phyloP scores from a whole-genome alignment of 2,329 filamentous ascomycete genomes.

The Penicillium hesseltinei region DNA sequence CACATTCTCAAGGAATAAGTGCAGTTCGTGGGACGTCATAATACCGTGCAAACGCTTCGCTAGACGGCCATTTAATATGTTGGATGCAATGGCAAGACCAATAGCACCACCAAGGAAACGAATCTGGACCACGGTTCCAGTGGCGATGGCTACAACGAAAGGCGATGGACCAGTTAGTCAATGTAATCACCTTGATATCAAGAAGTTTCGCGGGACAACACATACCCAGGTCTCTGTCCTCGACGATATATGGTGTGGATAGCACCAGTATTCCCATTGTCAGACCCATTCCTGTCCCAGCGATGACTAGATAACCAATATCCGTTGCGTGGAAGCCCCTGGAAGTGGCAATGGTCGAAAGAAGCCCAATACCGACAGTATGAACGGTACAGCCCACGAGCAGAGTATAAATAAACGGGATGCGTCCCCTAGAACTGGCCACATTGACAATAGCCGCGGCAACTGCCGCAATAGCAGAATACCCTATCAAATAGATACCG shows the following conservation, averaged over 20 bases:
- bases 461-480: constrained; percentile 25
- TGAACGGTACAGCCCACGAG: constrained; percentile 26
- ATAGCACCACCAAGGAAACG: constrained; percentile 30
- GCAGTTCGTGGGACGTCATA: constrained; percentile 17
- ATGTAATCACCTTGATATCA: not conserved
- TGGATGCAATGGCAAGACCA: constrained; percentile 27
- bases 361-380: constrained; percentile 26
- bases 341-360: constrained; percentile 21
- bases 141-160: constrained; percentile 23
- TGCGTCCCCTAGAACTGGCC: constrained; percentile 20
- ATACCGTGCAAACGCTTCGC: constrained; percentile 16
- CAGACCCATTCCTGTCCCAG: constrained; percentile 24
- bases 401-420: constrained; percentile 30
- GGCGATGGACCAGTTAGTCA: not conserved
- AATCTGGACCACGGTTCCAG: constrained; percentile 25
- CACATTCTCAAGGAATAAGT: constrained; percentile 23
- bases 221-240: constrained; percentile 28
- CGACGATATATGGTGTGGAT: constrained; percentile 26
- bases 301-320: constrained; percentile 23
- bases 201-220: not conserved
- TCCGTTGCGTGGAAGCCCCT: constrained; percentile 22
- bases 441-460: constrained; percentile 24
- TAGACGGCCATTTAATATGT: constrained; percentile 26
- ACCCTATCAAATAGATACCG: constrained; percentile 28
- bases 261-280: constrained; percentile 26